Evolutionary conservation across 257 asterid species (phyloP).

Genomic region (Solanum medicagineum): DNA sequence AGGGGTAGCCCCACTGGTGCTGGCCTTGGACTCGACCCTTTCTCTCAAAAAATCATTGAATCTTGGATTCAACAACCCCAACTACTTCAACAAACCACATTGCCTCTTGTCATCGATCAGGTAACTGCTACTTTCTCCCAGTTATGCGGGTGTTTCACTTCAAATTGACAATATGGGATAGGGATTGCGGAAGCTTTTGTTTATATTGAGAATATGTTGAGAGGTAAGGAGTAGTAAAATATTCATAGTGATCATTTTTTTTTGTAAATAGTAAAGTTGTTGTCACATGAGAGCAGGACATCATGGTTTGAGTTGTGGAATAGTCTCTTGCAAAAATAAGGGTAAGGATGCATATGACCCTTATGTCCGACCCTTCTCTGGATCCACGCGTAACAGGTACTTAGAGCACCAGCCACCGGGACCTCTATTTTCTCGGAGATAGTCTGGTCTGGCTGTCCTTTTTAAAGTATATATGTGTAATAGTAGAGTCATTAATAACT

Average conservation of each 20-base stretch:
- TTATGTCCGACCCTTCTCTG: neutral
- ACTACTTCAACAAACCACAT: slow-evolving; percentile 20
- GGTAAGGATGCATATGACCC: neutral
- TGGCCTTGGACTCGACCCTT: slow-evolving; percentile 63
- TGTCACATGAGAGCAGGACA: rapidly evolving
- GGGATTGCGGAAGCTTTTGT: too few species aligned
- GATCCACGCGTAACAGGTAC: neutral
- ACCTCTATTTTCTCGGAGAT: neutral
- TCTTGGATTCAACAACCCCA: slow-evolving; percentile 41
- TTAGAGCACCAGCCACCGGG: neutral
- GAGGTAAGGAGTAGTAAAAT: too few species aligned
- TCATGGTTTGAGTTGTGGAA: rapidly evolving
- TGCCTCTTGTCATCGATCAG: slow-evolving; percentile 60
- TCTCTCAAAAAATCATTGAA: slow-evolving; percentile 25
- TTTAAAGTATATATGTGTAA: neutral
- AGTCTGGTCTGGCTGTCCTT: neutral
- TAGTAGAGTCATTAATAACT: neutral
- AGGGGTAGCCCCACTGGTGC: slow-evolving; percentile 72
- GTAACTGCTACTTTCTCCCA: slow-evolving; percentile 16
- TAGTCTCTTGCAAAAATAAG: neutral
- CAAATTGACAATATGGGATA: neutral
- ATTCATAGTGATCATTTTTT: neutral
- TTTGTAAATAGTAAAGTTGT: neutral
- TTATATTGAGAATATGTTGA: neutral
- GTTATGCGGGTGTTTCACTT: neutral